Evolutionary conservation across 768 basidiomycete genomes (phyloP), one percentile per base, ranked within the genome.

Genomic region (Tephrocybe sp.): DNA sequence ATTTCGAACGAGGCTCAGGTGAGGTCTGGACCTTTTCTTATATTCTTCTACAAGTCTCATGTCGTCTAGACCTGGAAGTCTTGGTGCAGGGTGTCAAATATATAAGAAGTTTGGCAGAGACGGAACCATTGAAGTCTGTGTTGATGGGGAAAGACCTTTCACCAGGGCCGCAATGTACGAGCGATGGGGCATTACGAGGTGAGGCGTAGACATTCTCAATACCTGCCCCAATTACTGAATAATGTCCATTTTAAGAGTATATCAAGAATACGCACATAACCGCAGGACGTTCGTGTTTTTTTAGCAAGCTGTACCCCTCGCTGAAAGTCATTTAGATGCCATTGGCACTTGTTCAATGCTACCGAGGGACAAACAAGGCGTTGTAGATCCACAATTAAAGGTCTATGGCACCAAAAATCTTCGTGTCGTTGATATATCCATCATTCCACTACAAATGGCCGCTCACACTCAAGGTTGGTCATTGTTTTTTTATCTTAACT

Each of bases 401-500:
- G 41, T 82, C 0, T 82, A 82, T 52, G 80, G 78, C 0, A 80
- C 79, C 4, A 65, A 57, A 31, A 82, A 81, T 52, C 46, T 83
- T 15, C 71, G 80, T 12, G 70, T 82, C 8, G 76, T 70, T 5
- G 79, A 80, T 57, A 49, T 79, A 12, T 78, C 76, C 4, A 64
- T 80, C 39, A 58, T 77, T 5, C 79, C 80, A 1, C 56, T 79
- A 39, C 77, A 76, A 29, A 61, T 79, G 38, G 68, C 68, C 4
- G 68, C 71, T 1, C 77, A 78, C 53, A 63, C 74, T 8, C 72
- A 75, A 63, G 53, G 75, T 76, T 37, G 19, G n/a, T 63, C 27
- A 29, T 29, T 29, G 27, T 29, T 29, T 29, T 29, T 29, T 5
- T 11, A 5, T 11, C 27, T 5, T 29, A 11, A 29, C 27, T 5